Conservation (phyloP, 805 yeast species). For the Candida quercuum region DNA sequence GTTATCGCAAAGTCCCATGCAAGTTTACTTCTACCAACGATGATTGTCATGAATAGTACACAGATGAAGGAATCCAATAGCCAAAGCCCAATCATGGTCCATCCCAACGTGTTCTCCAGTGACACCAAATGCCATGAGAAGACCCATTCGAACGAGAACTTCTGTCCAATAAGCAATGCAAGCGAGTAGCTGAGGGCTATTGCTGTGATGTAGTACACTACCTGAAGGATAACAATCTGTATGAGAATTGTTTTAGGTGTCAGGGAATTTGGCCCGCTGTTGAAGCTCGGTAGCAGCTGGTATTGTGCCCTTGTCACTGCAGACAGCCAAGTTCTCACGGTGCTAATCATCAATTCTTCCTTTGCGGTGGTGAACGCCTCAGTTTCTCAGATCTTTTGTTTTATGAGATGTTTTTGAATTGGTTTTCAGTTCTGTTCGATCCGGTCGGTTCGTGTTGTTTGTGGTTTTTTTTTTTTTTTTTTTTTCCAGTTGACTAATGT, state of each 20-base stretch:
- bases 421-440: too few species aligned
- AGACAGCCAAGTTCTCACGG: background rate
- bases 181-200: conserved; percentile 57
- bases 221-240: conserved; percentile 76
- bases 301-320: conserved; percentile 3
- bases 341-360: background rate
- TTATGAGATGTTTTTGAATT: too few species aligned
- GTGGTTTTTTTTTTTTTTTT: too few species aligned
- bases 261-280: conserved; percentile 30
- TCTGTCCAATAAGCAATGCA: conserved; percentile 65
- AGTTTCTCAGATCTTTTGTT: too few species aligned
- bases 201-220: conserved; percentile 75
- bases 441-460: too few species aligned
- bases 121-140: conserved; percentile 77
- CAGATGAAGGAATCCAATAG: conserved; percentile 75
- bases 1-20: conserved; percentile 98
- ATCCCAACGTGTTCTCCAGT: conserved; percentile 73
- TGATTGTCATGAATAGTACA: conserved; percentile 75
- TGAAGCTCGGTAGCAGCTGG: conserved; percentile 16
- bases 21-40: conserved; percentile 87
- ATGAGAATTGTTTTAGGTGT: conserved; percentile 56
- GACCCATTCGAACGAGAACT: conserved; percentile 61
- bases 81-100: conserved; percentile 74
- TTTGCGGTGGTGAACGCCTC: too few species aligned
- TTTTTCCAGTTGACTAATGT: too few species aligned